Percentiles rank a stretch among this genome's conserved stretches.
Evolutionary conservation across 208 protist species (phyloP).

Genomic region (Borovskyia barvae): DNA sequence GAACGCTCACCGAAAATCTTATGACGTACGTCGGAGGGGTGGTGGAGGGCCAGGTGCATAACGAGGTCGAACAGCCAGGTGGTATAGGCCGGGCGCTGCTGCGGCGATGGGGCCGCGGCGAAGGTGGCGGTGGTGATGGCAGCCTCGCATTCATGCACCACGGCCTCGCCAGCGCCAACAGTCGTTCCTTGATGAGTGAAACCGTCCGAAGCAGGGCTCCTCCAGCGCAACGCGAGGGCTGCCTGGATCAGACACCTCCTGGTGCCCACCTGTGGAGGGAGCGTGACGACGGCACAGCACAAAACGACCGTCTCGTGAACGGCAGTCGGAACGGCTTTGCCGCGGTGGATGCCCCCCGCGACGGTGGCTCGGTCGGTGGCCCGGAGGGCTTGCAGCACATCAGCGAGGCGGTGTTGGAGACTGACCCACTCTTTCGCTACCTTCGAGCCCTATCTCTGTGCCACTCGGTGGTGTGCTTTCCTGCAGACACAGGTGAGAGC

Average conservation of each 20-base stretch:
- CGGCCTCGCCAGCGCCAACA: not conserved
- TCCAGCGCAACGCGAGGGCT: too few relatives aligned
- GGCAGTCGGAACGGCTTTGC: too few relatives aligned
- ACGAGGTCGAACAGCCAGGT: constrained; percentile 56
- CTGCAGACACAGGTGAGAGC: constrained; percentile 3
- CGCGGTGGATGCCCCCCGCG: too few relatives aligned
- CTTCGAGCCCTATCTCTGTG: constrained; percentile 68
- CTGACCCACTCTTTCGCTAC: constrained; percentile 54
- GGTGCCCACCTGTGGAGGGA: too few relatives aligned
- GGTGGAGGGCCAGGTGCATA: constrained; percentile 42
- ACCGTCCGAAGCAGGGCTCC: too few relatives aligned
- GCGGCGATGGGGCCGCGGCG: not conserved
- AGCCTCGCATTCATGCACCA: not conserved
- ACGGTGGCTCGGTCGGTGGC: not conserved
- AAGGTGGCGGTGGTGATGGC: not conserved
- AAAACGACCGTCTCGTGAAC: too few relatives aligned
- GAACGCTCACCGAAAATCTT: constrained; percentile 87
- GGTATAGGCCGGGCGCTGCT: constrained; percentile 54
- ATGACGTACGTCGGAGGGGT: constrained; percentile 84
- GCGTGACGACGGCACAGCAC: too few relatives aligned
- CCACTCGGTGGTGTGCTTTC: constrained; percentile 83
- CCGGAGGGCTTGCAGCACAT: constrained; percentile 7
- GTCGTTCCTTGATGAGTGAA: too few relatives aligned
- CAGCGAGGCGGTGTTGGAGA: constrained; percentile 41
- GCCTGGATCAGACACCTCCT: too few relatives aligned